Conservation (phyloP, 2,329 filamentous ascomycete genomes). For the Triangularia setosa region DNA sequence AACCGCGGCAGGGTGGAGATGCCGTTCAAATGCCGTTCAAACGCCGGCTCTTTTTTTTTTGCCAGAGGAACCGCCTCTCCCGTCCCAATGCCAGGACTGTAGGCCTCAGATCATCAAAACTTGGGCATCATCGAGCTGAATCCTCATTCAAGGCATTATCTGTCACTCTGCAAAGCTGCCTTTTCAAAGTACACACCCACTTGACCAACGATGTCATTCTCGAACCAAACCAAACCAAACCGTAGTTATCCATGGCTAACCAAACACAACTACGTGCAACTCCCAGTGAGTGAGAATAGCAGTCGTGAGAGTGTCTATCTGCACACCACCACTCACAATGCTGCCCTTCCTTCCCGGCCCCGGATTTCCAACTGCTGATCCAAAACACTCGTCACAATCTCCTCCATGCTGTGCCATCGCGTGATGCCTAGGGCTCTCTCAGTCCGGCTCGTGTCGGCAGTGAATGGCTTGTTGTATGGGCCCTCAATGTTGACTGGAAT, state of each 20-base stretch:
- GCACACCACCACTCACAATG: background rate
- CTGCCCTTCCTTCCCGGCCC: background rate
- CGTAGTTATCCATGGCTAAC: background rate
- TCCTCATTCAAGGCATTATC: background rate
- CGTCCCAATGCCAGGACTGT: background rate
- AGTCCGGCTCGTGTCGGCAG: conserved; percentile 3
- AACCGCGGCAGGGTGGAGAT: background rate
- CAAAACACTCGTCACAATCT: conserved; percentile 11
- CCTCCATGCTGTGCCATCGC: conserved; percentile 6
- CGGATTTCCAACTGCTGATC: conserved; percentile 11
- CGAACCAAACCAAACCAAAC: background rate
- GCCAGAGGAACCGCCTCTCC: too few relatives aligned
- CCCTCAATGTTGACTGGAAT: conserved; percentile 4
- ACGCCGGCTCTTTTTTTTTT: background rate
- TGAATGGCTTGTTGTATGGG: conserved; percentile 5
- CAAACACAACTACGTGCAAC: background rate
- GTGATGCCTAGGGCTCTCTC: conserved; percentile 11
- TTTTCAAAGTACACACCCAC: background rate
- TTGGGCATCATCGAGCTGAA: background rate
- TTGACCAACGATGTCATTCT: background rate
- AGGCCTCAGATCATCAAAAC: background rate
- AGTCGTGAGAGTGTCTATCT: too few relatives aligned
- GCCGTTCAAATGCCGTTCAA: background rate
- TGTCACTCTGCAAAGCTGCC: background rate
- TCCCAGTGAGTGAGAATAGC: too few relatives aligned